Percentiles rank a stretch among this genome's conserved stretches.
Conservation (phyloP, 306 rosid genomes). For the barrel medic (Medicago truncatula) region MtrunA17r5.0-ANR NC_053045.1:36882501-36883000, state of each 20-base stretch:
- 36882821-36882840: no score
- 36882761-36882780: no score
- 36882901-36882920: no score
- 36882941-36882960: no score
- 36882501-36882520: slow-evolving; percentile 25
- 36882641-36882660: neutral
- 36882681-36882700: neutral
- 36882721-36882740: neutral
- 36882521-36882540: neutral
- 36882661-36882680: neutral
- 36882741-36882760: neutral
- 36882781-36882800: no score
- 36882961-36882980: no score
- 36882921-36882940: no score
- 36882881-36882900: no score
- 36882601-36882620: neutral
- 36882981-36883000: no score
- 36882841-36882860: no score
- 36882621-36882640: neutral
- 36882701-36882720: neutral
- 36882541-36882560: slow-evolving; percentile 8
- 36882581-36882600: slow-evolving; percentile 3
- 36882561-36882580: neutral
- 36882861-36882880: no score
- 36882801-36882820: no score